Evolutionary conservation across 768 basidiomycete genomes (phyloP), one percentile per base, ranked within the genome.

Genomic region (Collybia sordida): DNA sequence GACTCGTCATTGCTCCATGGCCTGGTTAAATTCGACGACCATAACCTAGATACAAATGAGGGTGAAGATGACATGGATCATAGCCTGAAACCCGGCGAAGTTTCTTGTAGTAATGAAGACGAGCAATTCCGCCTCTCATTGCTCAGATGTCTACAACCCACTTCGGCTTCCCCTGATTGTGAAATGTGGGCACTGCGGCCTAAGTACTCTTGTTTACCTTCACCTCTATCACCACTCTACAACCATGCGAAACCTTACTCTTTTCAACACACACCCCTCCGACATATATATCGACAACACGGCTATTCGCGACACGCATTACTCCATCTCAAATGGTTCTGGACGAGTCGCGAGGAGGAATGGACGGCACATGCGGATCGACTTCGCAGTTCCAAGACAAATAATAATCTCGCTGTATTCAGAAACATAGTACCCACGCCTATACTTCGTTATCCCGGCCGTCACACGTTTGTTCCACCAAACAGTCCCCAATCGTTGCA

Each of bases 291-390:
- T 54, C 59, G 62, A 5, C 73, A 88, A 52, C 86, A 80, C 58
- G 86, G 86, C 1, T 74, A 82, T 54, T 88, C 86, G 11, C 78
- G 79, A 15, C 78, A 76, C 51, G 80, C 81, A 1, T 73, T 88
- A 28, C 66, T 72, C 12, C 77, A 85, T 57, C 64, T 79, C 55
- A 88, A 85, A 59, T 78, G 68, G 63, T 75, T 88, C 55, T 88
- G 86, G 86, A 67, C 70, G 31, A 60, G 72, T 5, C 79, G 83
- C 17, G 75, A 79, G 49, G 79, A 79, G 42, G 72, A 75, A 44
- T 82, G 77, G 78, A 64, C 67, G 21, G 73, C 69, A 35, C 71
- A 71, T 59, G 59, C 61, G 37, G 55, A 58, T 11, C 56, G 52
- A 35, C 24, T 57, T 38, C 57, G 53, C 17, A 57, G 60, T 18